Percentiles rank a stretch among this genome's conserved stretches.
These are phyloP conservation scores for Aurifilum marmelostoma DNA, from an alignment of 2,329 filamentous ascomycete genomes.

Conservation along the genomic window DNA sequence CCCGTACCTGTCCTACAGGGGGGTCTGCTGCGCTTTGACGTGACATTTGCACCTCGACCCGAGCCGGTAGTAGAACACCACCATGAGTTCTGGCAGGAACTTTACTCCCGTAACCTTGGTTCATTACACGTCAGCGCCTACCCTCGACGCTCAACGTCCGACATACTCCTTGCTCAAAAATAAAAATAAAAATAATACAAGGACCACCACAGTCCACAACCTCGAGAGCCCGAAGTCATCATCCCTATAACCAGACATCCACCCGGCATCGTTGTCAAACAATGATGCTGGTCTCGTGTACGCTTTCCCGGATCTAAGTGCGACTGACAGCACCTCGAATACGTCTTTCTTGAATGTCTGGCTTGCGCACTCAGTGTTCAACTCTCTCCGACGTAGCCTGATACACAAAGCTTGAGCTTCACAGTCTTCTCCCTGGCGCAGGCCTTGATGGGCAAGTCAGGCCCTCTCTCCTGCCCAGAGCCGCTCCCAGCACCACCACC, in stretches of 20 bases:
- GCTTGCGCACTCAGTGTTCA: constrained; percentile 15
- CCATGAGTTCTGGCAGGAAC: background rate
- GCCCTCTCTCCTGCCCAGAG: background rate
- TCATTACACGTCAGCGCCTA: constrained; percentile 25
- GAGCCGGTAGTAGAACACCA: background rate
- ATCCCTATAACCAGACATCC: background rate
- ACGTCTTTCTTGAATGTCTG: constrained; percentile 3
- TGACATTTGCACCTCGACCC: constrained; percentile 14
- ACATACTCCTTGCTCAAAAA: constrained; percentile 7
- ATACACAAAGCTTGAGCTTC: background rate
- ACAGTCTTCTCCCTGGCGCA: background rate
- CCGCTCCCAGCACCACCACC: background rate
- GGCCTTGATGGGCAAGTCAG: background rate
- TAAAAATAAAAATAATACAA: background rate
- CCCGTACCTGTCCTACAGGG: background rate
- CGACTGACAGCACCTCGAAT: constrained; percentile 25
- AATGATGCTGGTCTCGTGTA: constrained; percentile 21
- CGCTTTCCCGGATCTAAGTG: constrained; percentile 23
- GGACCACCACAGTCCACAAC: background rate
- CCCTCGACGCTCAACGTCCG: constrained; percentile 7
- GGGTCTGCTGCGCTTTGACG: constrained; percentile 11
- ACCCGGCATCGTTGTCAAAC: constrained; percentile 10
- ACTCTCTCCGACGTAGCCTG: background rate
- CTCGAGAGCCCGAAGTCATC: background rate
- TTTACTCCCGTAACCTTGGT: background rate